phyloP scores from a whole-genome alignment of 495 filamentous ascomycete species.

The Neurospora tetraspora region DNA sequence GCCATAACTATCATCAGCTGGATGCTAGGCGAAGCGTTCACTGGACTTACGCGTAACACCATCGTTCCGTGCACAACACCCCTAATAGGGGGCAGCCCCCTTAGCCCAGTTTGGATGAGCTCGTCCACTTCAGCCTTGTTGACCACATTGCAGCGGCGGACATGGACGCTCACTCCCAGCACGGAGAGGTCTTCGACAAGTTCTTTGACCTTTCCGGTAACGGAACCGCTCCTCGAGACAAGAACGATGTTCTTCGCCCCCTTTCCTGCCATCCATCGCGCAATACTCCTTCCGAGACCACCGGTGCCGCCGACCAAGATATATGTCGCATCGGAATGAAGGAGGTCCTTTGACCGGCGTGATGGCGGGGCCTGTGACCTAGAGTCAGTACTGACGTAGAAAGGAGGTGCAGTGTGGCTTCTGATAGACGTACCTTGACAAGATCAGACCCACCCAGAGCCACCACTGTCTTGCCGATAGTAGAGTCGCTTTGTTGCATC shows the following conservation, averaged over 20 bases:
- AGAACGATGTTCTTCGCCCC: conserved; percentile 51
- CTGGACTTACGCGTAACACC: conserved; percentile 41
- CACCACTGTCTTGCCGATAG: conserved; percentile 50
- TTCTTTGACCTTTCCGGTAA: conserved; percentile 28
- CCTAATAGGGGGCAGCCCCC: conserved; percentile 32
- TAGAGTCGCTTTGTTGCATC: conserved; percentile 42
- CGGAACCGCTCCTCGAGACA: conserved; percentile 44
- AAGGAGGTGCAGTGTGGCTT: neutral
- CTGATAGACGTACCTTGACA: conserved; percentile 22
- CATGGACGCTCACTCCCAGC: conserved; percentile 28
- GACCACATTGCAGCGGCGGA: conserved; percentile 34
- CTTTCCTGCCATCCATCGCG: conserved; percentile 48
- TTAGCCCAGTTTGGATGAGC: conserved; percentile 23
- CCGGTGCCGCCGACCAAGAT: conserved; percentile 55
- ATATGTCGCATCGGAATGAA: conserved; percentile 42
- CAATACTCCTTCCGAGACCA: conserved; percentile 51
- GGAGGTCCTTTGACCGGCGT: conserved; percentile 20
- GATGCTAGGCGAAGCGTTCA: neutral
- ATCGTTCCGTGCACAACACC: conserved; percentile 43
- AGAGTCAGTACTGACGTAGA: neutral
- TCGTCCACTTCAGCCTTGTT: conserved; percentile 27
- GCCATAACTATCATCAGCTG: neutral
- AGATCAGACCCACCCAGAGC: conserved; percentile 26
- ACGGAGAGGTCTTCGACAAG: conserved; percentile 35
- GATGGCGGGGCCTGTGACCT: conserved; percentile 19